These are phyloP conservation scores for Parastagonospora nodorum DNA, from an alignment of 2,329 filamentous ascomycete genomes.

Conservation along the genomic window DNA sequence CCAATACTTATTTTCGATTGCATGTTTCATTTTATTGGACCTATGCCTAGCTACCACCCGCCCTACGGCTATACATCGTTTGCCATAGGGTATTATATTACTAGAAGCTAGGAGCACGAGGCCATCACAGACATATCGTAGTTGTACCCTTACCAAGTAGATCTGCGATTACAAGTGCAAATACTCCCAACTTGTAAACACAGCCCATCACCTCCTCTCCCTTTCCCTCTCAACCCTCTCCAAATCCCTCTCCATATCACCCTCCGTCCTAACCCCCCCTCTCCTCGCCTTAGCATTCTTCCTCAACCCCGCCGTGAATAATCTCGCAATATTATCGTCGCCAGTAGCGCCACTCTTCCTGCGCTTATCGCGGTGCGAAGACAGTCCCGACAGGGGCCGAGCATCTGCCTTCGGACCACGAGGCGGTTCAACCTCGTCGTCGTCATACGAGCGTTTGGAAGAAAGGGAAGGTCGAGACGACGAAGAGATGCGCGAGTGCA, in stretches of 20 bases:
- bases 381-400: conserved; percentile 34
- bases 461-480: conserved; percentile 24
- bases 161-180: too few species aligned
- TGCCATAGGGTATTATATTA: conserved; percentile 19
- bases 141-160: too few species aligned
- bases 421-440: conserved; percentile 9
- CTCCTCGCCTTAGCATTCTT: conserved; percentile 37
- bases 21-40: conserved; percentile 1
- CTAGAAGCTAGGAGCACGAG: conserved; percentile 15
- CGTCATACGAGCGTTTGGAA: conserved; percentile 36
- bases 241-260: conserved; percentile 39
- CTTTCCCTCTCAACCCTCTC: conserved; percentile 40
- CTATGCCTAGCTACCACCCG: conserved; percentile 5
- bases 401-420: conserved; percentile 20
- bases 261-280: conserved; percentile 41
- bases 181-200: too few species aligned
- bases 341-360: conserved; percentile 30
- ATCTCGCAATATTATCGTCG: conserved; percentile 33
- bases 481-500: conserved; percentile 26
- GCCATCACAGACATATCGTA: too few species aligned
- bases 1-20: background rate
- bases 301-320: conserved; percentile 36
- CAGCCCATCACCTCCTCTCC: conserved; percentile 18
- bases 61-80: background rate
- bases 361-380: conserved; percentile 38